Evolutionary conservation across 352 stramenopile genomes (phyloP), one percentile per base, ranked within the genome.

Genomic region (Hyaloperonospora brassicae): DNA sequence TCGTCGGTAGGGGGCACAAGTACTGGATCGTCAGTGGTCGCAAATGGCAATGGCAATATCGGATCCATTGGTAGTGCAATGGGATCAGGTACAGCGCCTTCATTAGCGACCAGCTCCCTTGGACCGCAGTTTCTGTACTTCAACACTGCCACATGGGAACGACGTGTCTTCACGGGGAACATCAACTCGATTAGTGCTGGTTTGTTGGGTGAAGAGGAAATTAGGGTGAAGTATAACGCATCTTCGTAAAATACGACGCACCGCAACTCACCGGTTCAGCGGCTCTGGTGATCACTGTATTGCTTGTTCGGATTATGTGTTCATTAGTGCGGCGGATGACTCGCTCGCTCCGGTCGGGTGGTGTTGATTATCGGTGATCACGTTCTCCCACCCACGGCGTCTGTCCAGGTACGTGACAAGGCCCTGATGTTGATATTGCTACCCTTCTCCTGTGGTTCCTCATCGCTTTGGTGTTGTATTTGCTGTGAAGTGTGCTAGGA

Each of bases 141-240:
- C 71, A 91, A 98, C 66, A 95, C 94, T 66, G 82, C 88, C 42
- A 86, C 87, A 52, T 98, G 93, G 93, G 93, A 98, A 73, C 84
- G 90, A 76, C 86, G 91, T 52, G 73, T 96, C 25, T 98, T 97
- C 62, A 89, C 87, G 57, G 88, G 89, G 23, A 97, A 93, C 64
- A 93, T 95, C 55, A 73, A 79, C 62, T 74, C 71, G 47, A 73
- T 98, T 57, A 89, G 80, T 53, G 69, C 68, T 48, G 90, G 90
- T 1, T 87, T 98, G 46, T 73, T 98, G 60, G 72, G 76, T 52
- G 93, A 98, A 73, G 91, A 98, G 52, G 87, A 97, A 50, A 93
- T 97, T 57, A 86, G 90, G 73, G 93, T 98, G 61, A 97, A 97
- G 78, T 97, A 97, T 79, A 86, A 83, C 54, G 65, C 70, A 43